Base-by-base conservation (phyloP, 2,329 filamentous ascomycete genomes). In the Claviceps digitariae region DNA sequence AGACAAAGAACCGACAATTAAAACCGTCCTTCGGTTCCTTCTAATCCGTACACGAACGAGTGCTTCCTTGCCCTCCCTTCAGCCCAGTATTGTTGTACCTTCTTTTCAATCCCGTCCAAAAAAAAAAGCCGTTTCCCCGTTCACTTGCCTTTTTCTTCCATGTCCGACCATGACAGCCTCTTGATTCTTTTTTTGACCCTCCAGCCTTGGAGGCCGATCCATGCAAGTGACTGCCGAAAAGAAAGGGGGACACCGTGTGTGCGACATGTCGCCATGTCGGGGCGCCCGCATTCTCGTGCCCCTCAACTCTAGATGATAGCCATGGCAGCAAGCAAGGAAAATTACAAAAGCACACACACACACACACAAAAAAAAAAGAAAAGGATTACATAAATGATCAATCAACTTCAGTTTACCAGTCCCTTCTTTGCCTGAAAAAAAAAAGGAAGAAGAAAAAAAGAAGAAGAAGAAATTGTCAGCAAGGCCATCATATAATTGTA, bases 341-440 rank as follows among this genome's bases (percentile, higher is more conserved):
- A n/a, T n/a, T n/a, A n/a, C n/a, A n/a, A n/a, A n/a, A n/a, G n/a
- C n/a, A n/a, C n/a, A n/a, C n/a, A n/a, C n/a, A n/a, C n/a, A n/a
- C n/a, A n/a, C n/a, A n/a, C n/a, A n/a, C n/a, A n/a, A n/a, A n/a
- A n/a, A n/a, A n/a, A n/a, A n/a, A 36, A 21, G 13, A 25, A 49
- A 40, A 17, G 8, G 8, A 7, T 34, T 34, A 12, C 31, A 48
- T 6, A 25, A 41, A 27, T 31, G 40, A 40, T 17, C 36, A 29
- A 20, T 31, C 20, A 23, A 23, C 31, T 31, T 47, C 48, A 55
- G 36, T 53, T 53, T 20, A 71, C 67, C 51, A 71, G 65, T 25
- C 69, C 69, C 62, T 71, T 72, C 68, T 71, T 72, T 54, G 64
- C 66, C 69, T 71, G 21, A 25, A 13, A n/a, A 10, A 12, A 34